These are phyloP conservation scores for Lophiotrema nucula DNA, from an alignment of 495 filamentous ascomycete species.

Conservation along the genomic window DNA sequence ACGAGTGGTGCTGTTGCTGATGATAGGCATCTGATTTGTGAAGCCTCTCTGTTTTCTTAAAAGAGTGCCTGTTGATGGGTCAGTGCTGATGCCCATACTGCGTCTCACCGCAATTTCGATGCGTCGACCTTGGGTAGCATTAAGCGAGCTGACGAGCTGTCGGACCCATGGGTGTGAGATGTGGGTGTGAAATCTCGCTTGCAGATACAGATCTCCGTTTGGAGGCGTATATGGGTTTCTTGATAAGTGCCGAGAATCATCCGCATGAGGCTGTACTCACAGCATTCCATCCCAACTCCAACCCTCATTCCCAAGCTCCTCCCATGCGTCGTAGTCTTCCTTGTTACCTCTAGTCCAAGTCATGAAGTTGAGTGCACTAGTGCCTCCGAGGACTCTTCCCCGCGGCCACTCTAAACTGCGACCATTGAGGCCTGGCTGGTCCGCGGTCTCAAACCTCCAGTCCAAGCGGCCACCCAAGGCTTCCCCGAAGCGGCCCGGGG, in stretches of 20 bases:
- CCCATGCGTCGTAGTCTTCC: slow-evolving; percentile 60
- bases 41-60: slow-evolving; percentile 52
- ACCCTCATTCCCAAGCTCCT: slow-evolving; percentile 52
- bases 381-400: slow-evolving; percentile 48
- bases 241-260: too few species aligned
- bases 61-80: slow-evolving; percentile 42
- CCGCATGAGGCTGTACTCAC: slow-evolving; percentile 12
- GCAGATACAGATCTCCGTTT: too few species aligned
- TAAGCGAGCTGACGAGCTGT: too few species aligned
- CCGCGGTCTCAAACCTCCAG: slow-evolving; percentile 47
- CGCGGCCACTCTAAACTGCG: slow-evolving; percentile 40
- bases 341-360: slow-evolving; percentile 56
- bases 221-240: too few species aligned
- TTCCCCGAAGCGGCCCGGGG: slow-evolving; percentile 47
- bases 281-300: slow-evolving; percentile 59
- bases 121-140: too few species aligned
- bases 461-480: slow-evolving; percentile 46
- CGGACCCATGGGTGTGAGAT: too few species aligned
- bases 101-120: too few species aligned
- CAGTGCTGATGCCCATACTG: too few species aligned
- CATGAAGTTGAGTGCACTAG: slow-evolving; percentile 52
- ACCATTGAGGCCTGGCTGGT: slow-evolving; percentile 43
- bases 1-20: slow-evolving; percentile 36
- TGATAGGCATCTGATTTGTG: slow-evolving; percentile 42
- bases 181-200: too few species aligned